Evolutionary conservation across 768 basidiomycete species (phyloP).

Genomic region (Tephrocybe sp.): DNA sequence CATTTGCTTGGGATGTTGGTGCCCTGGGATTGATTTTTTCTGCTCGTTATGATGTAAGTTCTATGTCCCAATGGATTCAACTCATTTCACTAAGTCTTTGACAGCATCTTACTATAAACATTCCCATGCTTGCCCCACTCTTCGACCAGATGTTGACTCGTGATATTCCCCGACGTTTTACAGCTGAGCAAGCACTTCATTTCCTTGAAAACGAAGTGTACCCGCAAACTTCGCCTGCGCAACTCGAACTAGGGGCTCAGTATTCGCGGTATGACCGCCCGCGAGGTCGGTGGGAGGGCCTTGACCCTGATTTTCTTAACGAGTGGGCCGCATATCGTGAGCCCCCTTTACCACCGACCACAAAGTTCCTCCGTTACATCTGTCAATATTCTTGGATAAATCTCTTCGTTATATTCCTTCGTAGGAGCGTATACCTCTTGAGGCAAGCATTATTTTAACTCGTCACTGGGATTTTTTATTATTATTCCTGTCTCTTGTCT

Average conservation of each 20-base stretch:
- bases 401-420: too few relatives aligned
- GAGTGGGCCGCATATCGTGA: not conserved
- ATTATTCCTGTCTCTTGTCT: too few relatives aligned
- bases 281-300: not conserved
- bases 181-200: constrained; percentile 3
- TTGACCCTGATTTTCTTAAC: not conserved
- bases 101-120: not conserved
- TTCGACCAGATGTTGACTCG: constrained; percentile 12
- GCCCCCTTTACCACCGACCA: not conserved
- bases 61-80: not conserved
- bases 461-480: too few relatives aligned
- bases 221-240: not conserved
- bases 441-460: too few relatives aligned
- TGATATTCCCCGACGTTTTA: constrained; percentile 8
- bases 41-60: constrained; percentile 10
- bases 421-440: too few relatives aligned
- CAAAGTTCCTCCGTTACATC: not conserved
- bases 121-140: constrained; percentile 12
- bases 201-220: constrained; percentile 9
- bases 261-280: not conserved
- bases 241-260: not conserved
- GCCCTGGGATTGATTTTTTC: constrained; percentile 15
- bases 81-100: not conserved
- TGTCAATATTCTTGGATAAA: not conserved
- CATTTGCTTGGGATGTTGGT: constrained; percentile 25